Evolutionary conservation across 2,329 filamentous ascomycete species (phyloP).

Genomic region (Orbilia javanica): DNA sequence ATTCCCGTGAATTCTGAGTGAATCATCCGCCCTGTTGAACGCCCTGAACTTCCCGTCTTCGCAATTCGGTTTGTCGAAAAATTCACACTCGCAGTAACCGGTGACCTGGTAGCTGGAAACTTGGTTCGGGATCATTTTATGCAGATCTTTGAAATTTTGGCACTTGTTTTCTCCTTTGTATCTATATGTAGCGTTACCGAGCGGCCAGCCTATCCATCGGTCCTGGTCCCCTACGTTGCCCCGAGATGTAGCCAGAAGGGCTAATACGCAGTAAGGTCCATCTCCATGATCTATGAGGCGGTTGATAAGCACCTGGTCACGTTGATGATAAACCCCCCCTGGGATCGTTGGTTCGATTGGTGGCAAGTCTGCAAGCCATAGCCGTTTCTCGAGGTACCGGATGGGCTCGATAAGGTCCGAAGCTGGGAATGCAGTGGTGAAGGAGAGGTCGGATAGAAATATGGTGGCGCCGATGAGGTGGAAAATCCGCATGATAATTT

Average conservation of each 20-base stretch:
- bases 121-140: background rate
- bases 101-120: constrained; percentile 17
- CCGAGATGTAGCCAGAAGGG: background rate
- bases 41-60: background rate
- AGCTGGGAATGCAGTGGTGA: background rate
- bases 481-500: background rate
- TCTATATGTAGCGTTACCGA: background rate
- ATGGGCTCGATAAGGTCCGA: background rate
- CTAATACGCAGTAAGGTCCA: background rate
- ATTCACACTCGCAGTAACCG: constrained; percentile 26
- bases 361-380: background rate
- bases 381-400: background rate
- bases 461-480: background rate
- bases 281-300: background rate
- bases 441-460: background rate
- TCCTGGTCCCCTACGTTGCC: background rate
- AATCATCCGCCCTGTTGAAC: background rate
- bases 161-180: constrained; percentile 1
- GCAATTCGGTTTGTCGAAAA: constrained; percentile 14
- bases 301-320: background rate
- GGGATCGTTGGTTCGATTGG: background rate
- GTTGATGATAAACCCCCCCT: background rate
- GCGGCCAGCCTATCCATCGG: constrained; percentile 12
- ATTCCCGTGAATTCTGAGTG: background rate
- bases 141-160: constrained; percentile 1